Evolutionary conservation across 2,329 filamentous ascomycete genomes (phyloP).

Genomic region (Aspergillus luchuensis): DNA sequence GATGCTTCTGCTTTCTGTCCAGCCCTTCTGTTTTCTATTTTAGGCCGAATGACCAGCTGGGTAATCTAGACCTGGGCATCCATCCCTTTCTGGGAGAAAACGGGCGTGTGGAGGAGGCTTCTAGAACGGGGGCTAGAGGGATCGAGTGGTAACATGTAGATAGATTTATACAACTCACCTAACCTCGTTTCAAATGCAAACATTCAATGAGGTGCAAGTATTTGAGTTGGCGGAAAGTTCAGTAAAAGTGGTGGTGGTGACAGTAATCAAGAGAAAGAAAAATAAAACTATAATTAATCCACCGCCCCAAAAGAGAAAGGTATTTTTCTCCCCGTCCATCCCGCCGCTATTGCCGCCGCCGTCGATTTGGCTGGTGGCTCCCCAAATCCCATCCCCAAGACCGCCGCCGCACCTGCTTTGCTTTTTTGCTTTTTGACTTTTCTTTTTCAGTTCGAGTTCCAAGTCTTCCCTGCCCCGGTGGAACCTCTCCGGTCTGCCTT

Average conservation of each 20-base stretch:
- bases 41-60: neutral
- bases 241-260: neutral
- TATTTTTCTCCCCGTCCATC: conserved; percentile 9
- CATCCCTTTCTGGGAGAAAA: neutral
- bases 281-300: neutral
- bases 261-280: too few relatives aligned
- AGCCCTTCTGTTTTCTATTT: neutral
- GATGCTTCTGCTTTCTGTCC: neutral
- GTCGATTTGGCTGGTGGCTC: conserved; percentile 22
- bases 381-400: conserved; percentile 12
- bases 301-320: neutral
- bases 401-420: conserved; percentile 18
- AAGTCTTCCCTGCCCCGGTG: conserved; percentile 2
- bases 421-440: neutral
- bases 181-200: too few relatives aligned
- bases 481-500: conserved; percentile 10
- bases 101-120: neutral
- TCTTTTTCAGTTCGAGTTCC: neutral
- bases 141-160: too few relatives aligned
- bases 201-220: too few relatives aligned
- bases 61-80: neutral
- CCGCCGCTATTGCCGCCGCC: conserved; percentile 29
- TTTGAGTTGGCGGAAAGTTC: too few relatives aligned
- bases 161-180: too few relatives aligned
- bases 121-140: neutral